phyloP scores from a whole-genome alignment of 768 basidiomycete species.

The Tricholoma flavovirens region DNA sequence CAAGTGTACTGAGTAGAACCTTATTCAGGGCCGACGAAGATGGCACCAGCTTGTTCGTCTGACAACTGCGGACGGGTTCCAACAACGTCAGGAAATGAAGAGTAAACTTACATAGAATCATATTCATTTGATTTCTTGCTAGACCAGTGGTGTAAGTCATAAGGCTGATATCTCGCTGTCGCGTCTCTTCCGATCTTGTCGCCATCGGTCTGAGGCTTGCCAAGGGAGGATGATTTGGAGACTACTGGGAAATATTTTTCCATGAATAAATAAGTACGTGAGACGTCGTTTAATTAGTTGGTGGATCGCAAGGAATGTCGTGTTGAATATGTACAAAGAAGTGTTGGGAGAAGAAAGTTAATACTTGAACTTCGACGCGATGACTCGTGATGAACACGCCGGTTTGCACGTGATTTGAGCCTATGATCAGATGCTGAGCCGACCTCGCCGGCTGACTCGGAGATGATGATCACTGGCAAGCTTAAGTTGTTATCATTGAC shows the following conservation, averaged over 20 bases:
- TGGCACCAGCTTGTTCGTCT: conserved; percentile 16
- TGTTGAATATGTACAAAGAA: neutral
- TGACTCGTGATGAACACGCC: too few relatives aligned
- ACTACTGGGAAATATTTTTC: conserved; percentile 21
- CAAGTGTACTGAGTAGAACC: conserved; percentile 55
- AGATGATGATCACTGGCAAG: too few relatives aligned
- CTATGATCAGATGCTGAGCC: neutral
- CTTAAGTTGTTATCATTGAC: neutral
- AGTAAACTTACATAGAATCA: conserved; percentile 9
- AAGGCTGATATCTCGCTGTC: conserved; percentile 14
- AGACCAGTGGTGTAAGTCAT: conserved; percentile 1
- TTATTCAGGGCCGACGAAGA: conserved; percentile 47
- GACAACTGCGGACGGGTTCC: neutral
- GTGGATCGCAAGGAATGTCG: neutral
- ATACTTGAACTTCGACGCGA: too few relatives aligned
- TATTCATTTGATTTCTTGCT: neutral
- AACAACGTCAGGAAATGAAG: neutral
- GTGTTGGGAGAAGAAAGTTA: too few relatives aligned
- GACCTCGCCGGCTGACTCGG: too few relatives aligned
- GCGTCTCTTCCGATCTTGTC: conserved; percentile 12
- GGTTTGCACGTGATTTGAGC: neutral
- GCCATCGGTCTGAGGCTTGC: conserved; percentile 1
- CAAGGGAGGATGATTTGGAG: conserved; percentile 10
- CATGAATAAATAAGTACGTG: conserved; percentile 7
- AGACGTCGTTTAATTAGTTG: neutral